A percentile compares a stretch with the other conserved stretches of the same genome.
phyloP scores from a whole-genome alignment of 2,329 filamentous ascomycete species.

The Beauveria scarabaeidicola region DNA sequence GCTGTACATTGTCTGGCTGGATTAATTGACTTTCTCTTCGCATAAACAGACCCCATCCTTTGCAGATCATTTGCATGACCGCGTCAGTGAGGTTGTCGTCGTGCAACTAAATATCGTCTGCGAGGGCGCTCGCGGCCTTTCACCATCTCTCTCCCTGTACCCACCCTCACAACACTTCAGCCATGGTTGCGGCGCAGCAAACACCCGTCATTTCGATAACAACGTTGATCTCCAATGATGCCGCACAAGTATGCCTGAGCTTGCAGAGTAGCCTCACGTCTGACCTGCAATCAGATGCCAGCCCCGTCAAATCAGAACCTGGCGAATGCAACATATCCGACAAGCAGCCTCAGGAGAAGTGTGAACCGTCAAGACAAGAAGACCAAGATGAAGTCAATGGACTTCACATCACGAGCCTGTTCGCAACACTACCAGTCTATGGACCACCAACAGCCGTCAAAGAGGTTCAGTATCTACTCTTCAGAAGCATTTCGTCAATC shows the following conservation, averaged over 20 bases:
- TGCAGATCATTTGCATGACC: not conserved
- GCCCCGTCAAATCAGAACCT: not conserved
- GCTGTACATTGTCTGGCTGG: not conserved
- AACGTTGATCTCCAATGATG: not conserved
- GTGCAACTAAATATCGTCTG: not conserved
- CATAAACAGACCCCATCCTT: not conserved
- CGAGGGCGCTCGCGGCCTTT: not conserved
- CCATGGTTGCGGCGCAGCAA: not conserved
- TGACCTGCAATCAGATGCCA: not conserved
- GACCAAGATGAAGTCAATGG: not conserved
- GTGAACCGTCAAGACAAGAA: not conserved
- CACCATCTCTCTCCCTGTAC: not conserved
- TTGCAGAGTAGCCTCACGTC: not conserved
- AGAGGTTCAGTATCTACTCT: slow-evolving; percentile 55
- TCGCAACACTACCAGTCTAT: slow-evolving; percentile 52
- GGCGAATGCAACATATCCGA: not conserved
- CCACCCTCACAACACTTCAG: not conserved
- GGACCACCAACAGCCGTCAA: slow-evolving; percentile 64
- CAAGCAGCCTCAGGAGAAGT: not conserved
- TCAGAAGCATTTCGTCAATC: slow-evolving; percentile 61
- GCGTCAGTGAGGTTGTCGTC: not conserved
- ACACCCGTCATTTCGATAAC: not conserved
- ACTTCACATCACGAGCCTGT: slow-evolving; percentile 1
- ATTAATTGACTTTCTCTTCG: not conserved
- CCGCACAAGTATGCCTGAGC: not conserved